Evolutionary conservation across 495 filamentous ascomycete genomes (phyloP), one percentile per base, ranked within the genome.

Genomic region (Tuber aestivum): DNA sequence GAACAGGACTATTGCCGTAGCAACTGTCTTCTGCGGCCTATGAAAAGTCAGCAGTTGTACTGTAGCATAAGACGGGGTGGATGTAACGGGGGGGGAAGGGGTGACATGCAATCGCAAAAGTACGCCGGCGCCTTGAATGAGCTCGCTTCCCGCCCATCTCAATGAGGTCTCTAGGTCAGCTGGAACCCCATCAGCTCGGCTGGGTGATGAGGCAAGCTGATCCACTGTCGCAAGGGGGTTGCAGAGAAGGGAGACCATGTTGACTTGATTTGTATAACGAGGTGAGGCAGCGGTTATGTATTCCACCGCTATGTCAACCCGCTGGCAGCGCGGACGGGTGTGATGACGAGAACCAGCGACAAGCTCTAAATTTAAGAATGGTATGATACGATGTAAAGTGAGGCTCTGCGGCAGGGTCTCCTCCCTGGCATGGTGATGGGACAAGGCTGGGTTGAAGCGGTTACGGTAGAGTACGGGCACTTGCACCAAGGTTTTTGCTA

Each of bases 101-200:
- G 50, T 68, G 3, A 70, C 44, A 72, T 70, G 83, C 70, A 98
- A 85, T 65, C 92, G 89, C 4, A 99, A 87, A 12, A 98, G 88
- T 10, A 97, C 86, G 9, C 95, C 96, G 18, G 95, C 94, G 27
- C 92, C 89, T 83, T 98, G 96, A 18, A 93, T 96, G 9, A 99
- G 88, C 74, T 90, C 89, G 65, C 92, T 89, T 6, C 89, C 88
- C 38, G 91, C 86, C 83, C 87, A 92, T 75, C 89, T 87, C 68
- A 93, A 86, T 72, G 87, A 88, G 76, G 90, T 88, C 85, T 97
- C 94, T 20, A 97, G 88, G 75, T 94, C 92, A 23, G 88, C 83
- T 0, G 95, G 90, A 9, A 97, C 86, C 42, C 90, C 90, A 83
- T 93, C 91, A 38, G 90, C 85, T 35, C 88, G 88, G 9, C 89